Percentiles rank a stretch among this genome's conserved stretches.
Conservation (phyloP, 2,329 filamentous ascomycete genomes). For the Truncatella angustata region DNA sequence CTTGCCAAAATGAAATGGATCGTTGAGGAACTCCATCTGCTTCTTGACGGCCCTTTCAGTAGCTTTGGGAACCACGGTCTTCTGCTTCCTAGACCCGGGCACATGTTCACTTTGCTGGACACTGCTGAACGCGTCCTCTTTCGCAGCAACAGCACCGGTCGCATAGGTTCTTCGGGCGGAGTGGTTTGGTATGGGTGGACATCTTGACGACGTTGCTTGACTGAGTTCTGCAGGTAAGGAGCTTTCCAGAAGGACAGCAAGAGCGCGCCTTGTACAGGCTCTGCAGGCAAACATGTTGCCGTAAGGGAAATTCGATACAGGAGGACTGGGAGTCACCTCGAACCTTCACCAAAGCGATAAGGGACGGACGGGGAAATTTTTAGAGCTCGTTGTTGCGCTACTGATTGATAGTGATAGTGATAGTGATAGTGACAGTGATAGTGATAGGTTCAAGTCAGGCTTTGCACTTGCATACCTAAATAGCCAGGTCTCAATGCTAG, state of each 20-base stretch:
- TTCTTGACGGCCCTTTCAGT: constrained; percentile 40
- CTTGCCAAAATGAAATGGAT: constrained; percentile 71
- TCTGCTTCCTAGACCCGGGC: constrained; percentile 17
- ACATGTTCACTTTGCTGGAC: not conserved
- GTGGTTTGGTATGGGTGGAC: constrained; percentile 8
- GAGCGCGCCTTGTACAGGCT: constrained; percentile 31
- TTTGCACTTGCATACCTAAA: no score
- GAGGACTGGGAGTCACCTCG: no score
- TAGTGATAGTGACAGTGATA: no score
- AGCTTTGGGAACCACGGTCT: constrained; percentile 23
- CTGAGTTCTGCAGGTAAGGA: constrained; percentile 13
- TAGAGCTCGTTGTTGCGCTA: no score
- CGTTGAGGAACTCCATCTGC: constrained; percentile 62
- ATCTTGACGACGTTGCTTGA: constrained; percentile 9
- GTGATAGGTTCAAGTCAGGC: no score
- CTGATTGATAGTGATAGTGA: not conserved
- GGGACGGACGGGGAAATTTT: no score
- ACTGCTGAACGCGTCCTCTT: not conserved
- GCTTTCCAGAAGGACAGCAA: constrained; percentile 16
- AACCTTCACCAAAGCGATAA: no score
- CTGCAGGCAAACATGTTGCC: constrained; percentile 37
- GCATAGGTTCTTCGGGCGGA: constrained; percentile 17
- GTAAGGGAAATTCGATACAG: no score
- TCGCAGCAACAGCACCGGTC: constrained; percentile 4
- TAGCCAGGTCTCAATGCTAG: no score